Base-by-base conservation (phyloP, 2,329 filamentous ascomycete genomes). In the Leptographium radiaticola region DNA sequence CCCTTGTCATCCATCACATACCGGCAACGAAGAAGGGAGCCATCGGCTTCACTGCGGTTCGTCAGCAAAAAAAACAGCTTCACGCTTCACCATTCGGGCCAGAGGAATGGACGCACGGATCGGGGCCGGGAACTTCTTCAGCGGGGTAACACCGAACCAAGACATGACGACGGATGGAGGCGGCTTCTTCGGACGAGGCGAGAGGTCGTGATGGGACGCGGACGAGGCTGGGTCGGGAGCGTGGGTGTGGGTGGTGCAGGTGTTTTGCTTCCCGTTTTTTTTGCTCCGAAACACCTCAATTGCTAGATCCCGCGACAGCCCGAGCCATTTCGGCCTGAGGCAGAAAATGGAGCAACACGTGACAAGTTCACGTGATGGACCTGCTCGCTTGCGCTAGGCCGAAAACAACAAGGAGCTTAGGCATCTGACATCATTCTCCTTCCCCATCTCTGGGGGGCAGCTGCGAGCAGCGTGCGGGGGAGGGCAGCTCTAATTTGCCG, bases 1-100 rank as follows among this genome's bases (percentile, higher is more conserved):
- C 5, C n/a, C 48, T n/a, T 20, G 20, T 10, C n/a, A 25, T 25
- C 15, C 11, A 25, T 13, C 33, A 54, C 87, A 68, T 93, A 95
- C 91, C 89, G 70, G 91, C 91, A 72, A 80, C 78, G 79, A 90
- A 93, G 82, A 97, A 97, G 64, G 91, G 91, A 71, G 81, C 83
- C 84, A 94, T 84, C 65, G 91, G 89, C 79, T 81, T 81, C 75
- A 88, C 91, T 97, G 68, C 70, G 30, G 2, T 20, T 20, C 6
- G 52, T 55, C 50, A 59, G 52, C 45, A 34, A 45, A 18, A 34
- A 36, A 48, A 46, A 56, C 60, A 42, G 13, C 36, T 54, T 59
- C 59, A 49, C 65, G 58, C n/a, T n/a, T n/a, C 66, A 65, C 64
- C 58, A 65, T 60, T 59, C 44, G 64, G 49, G 44, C 50, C 42